Conservation (phyloP, 371 early-diverging fungal species). For the Hamiltosporidium tvaerminnensis region DNA sequence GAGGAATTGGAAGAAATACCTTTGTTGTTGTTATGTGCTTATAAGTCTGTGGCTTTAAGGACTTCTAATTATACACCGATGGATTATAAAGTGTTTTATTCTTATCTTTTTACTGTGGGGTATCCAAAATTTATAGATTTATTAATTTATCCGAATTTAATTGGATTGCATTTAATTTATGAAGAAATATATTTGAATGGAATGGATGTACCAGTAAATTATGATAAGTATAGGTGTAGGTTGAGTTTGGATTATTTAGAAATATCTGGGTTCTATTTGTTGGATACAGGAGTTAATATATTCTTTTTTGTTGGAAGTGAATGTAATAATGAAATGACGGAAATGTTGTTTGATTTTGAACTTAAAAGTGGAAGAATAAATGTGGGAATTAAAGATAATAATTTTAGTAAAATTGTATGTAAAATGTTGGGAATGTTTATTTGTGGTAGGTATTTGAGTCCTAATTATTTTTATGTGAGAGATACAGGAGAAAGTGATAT, state of each 20-base stretch:
- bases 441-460: conserved; percentile 24
- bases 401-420: conserved; percentile 23
- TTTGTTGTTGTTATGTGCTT: conserved; percentile 20
- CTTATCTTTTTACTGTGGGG: conserved; percentile 25
- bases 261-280: conserved; percentile 33
- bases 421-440: conserved; percentile 14
- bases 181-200: background rate
- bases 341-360: conserved; percentile 13
- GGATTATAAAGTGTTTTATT: conserved; percentile 42
- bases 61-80: conserved; percentile 27
- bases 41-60: conserved; percentile 45
- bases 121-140: conserved; percentile 37
- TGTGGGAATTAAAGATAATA: conserved; percentile 26
- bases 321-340: conserved; percentile 12
- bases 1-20: conserved; percentile 32
- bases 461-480: conserved; percentile 31
- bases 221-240: no score
- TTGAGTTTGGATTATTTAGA: conserved; percentile 32
- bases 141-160: conserved; percentile 47
- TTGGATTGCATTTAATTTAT: conserved; percentile 23
- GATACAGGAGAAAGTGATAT: conserved; percentile 13
- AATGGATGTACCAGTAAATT: conserved; percentile 9
- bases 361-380: conserved; percentile 11
- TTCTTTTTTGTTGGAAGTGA: conserved; percentile 43
- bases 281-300: conserved; percentile 47